Conservation (phyloP, 2,329 filamentous ascomycete species). For the Pseudogymnoascus sp. region DNA sequence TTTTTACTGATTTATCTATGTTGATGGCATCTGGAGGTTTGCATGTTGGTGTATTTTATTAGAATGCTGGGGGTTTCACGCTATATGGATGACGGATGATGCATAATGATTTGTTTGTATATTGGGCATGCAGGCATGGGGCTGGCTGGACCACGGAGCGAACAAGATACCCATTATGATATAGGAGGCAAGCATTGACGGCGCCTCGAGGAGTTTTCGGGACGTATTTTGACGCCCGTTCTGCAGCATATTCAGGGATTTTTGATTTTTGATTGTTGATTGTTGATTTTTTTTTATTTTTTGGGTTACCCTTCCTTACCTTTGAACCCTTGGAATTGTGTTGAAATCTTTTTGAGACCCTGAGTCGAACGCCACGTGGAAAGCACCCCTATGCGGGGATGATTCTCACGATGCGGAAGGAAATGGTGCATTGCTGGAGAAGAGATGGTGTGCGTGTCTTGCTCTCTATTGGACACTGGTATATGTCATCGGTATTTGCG, state of each 20-base stretch:
- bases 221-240: neutral
- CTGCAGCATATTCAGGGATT: neutral
- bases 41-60: neutral
- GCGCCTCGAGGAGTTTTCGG: neutral
- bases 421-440: neutral
- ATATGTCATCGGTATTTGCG: neutral
- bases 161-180: constrained; percentile 1
- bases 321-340: neutral
- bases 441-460: neutral
- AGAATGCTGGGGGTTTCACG: neutral
- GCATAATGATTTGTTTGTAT: neutral
- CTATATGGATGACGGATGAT: neutral
- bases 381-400: neutral
- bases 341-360: constrained; percentile 2
- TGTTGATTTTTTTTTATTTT: too few relatives aligned
- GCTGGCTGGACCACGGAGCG: neutral
- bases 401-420: neutral
- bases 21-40: neutral
- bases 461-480: neutral
- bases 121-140: neutral
- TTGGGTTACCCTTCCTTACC: neutral
- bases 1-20: neutral
- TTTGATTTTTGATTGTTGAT: neutral
- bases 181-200: constrained; percentile 5
- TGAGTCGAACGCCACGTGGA: constrained; percentile 4